These are phyloP conservation scores for Fraxinus dipetala DNA, from an alignment of 305 asterid genomes.

Conservation along the genomic window DNA sequence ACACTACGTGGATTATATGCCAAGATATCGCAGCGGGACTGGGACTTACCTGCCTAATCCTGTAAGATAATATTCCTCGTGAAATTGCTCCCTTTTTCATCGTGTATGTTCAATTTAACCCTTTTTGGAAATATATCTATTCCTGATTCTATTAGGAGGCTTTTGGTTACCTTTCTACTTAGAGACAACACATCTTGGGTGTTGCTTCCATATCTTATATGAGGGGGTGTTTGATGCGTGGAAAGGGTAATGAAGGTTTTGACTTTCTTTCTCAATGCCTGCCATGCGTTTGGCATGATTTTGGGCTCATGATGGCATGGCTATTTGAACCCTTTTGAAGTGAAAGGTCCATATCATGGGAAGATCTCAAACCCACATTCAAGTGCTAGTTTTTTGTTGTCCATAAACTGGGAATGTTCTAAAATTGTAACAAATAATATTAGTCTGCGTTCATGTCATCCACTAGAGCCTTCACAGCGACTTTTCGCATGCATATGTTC, in stretches of 20 bases:
- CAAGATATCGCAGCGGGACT: slow-evolving; percentile 85
- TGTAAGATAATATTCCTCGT: slow-evolving; percentile 48
- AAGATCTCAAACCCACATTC: neutral
- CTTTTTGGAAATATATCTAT: neutral
- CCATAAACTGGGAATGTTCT: neutral
- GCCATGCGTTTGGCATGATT: neutral
- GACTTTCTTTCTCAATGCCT: neutral
- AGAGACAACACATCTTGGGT: neutral
- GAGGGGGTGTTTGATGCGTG: neutral
- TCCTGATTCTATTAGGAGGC: neutral
- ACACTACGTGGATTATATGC: slow-evolving; percentile 66
- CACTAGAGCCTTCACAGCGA: neutral
- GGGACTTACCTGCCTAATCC: slow-evolving; percentile 97
- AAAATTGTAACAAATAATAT: neutral
- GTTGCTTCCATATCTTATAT: neutral
- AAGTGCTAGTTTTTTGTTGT: neutral
- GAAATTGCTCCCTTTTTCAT: slow-evolving; percentile 9
- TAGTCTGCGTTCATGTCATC: neutral
- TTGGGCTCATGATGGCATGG: neutral
- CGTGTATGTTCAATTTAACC: neutral
- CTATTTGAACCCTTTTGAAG: neutral
- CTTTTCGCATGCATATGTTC: neutral
- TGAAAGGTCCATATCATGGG: neutral
- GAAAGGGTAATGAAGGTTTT: neutral
- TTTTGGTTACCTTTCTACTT: neutral